These are phyloP conservation scores for Chalciporus piperatoides DNA, from an alignment of 1,284 basidiomycete species.

Conservation along the genomic window DNA sequence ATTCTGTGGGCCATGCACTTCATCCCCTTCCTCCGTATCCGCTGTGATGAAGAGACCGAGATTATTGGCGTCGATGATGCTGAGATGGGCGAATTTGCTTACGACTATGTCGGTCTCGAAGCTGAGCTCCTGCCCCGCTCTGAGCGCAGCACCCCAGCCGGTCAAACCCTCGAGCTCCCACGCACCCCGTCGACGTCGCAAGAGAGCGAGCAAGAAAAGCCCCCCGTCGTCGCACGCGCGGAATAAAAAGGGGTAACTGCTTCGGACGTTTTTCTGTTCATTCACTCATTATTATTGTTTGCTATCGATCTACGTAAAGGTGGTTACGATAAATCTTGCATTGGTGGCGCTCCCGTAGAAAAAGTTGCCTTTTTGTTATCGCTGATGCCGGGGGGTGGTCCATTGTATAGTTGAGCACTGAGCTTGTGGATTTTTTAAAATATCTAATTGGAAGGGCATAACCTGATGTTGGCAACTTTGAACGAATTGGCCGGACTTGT, in stretches of 20 bases:
- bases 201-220: slow-evolving; percentile 27
- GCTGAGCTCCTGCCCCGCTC: slow-evolving; percentile 41
- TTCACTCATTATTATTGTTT: too few species aligned
- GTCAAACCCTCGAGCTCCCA: slow-evolving; percentile 25
- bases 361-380: too few species aligned
- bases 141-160: slow-evolving; percentile 15
- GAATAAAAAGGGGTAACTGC: background rate
- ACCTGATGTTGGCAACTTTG: too few species aligned
- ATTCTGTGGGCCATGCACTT: slow-evolving; percentile 93
- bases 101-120: slow-evolving; percentile 82
- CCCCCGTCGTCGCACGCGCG: slow-evolving; percentile 1
- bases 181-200: slow-evolving; percentile 25
- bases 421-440: too few species aligned
- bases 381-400: too few species aligned
- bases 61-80: slow-evolving; percentile 91
- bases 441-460: too few species aligned
- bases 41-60: slow-evolving; percentile 80
- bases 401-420: too few species aligned
- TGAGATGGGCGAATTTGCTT: slow-evolving; percentile 94
- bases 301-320: too few species aligned
- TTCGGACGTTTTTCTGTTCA: background rate
- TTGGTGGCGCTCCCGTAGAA: too few species aligned
- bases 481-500: too few species aligned
- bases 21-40: slow-evolving; percentile 82
- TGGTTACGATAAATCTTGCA: too few species aligned